These are phyloP conservation scores for Proliferodiscus dingleyae DNA, from an alignment of 2,329 filamentous ascomycete species.

Conservation along the genomic window DNA sequence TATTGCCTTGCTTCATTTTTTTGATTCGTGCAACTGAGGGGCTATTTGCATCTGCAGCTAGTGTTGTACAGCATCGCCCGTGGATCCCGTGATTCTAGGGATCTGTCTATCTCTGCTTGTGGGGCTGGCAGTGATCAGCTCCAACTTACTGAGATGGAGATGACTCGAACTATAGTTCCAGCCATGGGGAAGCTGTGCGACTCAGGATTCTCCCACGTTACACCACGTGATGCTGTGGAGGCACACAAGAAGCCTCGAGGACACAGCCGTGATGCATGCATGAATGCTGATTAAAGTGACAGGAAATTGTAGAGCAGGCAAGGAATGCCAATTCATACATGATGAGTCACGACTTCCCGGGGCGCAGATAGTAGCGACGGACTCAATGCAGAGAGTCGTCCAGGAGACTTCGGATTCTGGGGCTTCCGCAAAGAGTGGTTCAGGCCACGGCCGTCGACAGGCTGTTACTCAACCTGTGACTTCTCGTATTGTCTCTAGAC, in stretches of 20 bases:
- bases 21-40: slow-evolving; percentile 22
- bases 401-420: slow-evolving; percentile 12
- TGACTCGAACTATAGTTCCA: slow-evolving; percentile 13
- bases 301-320: slow-evolving; percentile 45
- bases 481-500: slow-evolving; percentile 56
- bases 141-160: slow-evolving; percentile 15
- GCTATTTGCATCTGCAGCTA: slow-evolving; percentile 21
- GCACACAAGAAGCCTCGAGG: slow-evolving; percentile 9
- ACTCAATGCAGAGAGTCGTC: slow-evolving; percentile 8
- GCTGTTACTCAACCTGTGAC: slow-evolving; percentile 29
- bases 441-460: slow-evolving; percentile 29
- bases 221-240: slow-evolving; percentile 24
- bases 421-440: slow-evolving; percentile 13
- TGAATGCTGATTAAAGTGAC: slow-evolving; percentile 31
- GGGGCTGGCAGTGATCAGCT: slow-evolving; percentile 9
- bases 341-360: slow-evolving; percentile 29
- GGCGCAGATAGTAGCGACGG: background rate
- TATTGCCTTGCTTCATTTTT: slow-evolving; percentile 10
- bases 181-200: slow-evolving; percentile 15
- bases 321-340: slow-evolving; percentile 46
- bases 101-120: slow-evolving; percentile 18
- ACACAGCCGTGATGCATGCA: slow-evolving; percentile 12
- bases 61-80: slow-evolving; percentile 27
- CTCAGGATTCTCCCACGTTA: slow-evolving; percentile 11
- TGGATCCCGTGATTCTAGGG: slow-evolving; percentile 27